Base-by-base conservation (phyloP, 495 filamentous ascomycete genomes). In the Parachaetomium inaequale region DNA sequence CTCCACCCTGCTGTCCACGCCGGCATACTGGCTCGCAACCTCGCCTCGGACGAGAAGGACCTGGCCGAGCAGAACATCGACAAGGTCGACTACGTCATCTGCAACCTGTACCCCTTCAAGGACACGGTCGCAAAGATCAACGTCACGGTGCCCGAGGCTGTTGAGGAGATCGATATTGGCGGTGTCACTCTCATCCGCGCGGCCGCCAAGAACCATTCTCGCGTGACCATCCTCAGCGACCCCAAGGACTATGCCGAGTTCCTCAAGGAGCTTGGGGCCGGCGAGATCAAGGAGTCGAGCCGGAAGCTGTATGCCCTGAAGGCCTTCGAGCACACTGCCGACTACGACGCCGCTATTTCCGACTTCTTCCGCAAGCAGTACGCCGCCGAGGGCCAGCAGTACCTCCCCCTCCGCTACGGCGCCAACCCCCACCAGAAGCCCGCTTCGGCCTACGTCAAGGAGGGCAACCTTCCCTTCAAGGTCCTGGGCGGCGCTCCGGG, bases 81-180 rank as follows among this genome's bases (percentile, higher is more conserved):
- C 78, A 98, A 97, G 81, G 91, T 98, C 49, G 93, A 98, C 84
- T 98, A 88, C 71, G 93, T 98, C 62, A 88, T 98, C 70, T 98
- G 94, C 88, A 98, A 98, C 79, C 82, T 98, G 26, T 98, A 97
- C 75, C 93, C 93, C 14, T 98, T 98, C 85, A 96, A 96, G 81
- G 92, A 97, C 70, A 97, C 95, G 50, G 85, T 98, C 61, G 88
- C 92, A 61, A 95, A 96, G 81, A 86, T 94, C 80, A 96, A 96
- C 70, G 95, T 98, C 66, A 97, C 93, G 53, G 88, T 98, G 63
- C 83, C 88, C 25, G 94, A 98, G 76, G 94, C 94, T 51, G 93
- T 98, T 23, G 94, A 98, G 78, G 94, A 98, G 80, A 92, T 98
- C 63, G 94, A 98, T 79, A 96, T 98, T 70, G 93, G 93, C 61